Percentiles rank a stretch among this genome's conserved stretches.
Evolutionary conservation across 2,329 filamentous ascomycete species (phyloP).

Genomic region (Colletotrichum lupini): DNA sequence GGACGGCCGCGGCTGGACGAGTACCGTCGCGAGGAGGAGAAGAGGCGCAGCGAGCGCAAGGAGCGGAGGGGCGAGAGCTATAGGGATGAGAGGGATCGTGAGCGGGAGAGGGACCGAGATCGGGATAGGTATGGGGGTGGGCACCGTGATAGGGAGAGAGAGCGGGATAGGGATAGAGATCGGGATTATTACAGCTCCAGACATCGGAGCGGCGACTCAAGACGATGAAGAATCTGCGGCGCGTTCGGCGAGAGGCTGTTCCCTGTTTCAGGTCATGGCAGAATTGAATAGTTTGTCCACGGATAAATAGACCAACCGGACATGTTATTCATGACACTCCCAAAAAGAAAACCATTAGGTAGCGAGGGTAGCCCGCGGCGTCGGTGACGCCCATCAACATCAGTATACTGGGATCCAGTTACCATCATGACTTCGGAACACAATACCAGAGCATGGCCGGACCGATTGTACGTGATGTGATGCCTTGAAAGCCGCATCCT

Average conservation of each 20-base stretch:
- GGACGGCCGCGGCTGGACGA: constrained; percentile 60
- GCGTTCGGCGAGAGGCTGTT: background rate
- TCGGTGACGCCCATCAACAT: no score
- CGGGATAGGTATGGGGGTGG: constrained; percentile 41
- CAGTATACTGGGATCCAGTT: no score
- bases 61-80: constrained; percentile 47
- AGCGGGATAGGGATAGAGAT: constrained; percentile 36
- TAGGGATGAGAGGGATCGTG: constrained; percentile 54
- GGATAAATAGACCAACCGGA: background rate
- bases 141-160: constrained; percentile 48
- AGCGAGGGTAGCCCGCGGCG: no score
- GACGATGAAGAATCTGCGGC: constrained; percentile 10
- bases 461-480: no score
- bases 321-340: background rate
- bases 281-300: background rate
- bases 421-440: no score
- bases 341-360: no score
- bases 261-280: background rate
- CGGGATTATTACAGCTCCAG: constrained; percentile 22
- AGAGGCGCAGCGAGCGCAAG: constrained; percentile 49
- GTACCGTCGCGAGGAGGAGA: constrained; percentile 52
- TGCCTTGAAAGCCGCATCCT: no score
- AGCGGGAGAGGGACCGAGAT: constrained; percentile 45
- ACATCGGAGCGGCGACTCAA: constrained; percentile 31
- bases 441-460: no score